Conservation (phyloP, 257 asterid species). For the Solanum dulcamara region DNA sequence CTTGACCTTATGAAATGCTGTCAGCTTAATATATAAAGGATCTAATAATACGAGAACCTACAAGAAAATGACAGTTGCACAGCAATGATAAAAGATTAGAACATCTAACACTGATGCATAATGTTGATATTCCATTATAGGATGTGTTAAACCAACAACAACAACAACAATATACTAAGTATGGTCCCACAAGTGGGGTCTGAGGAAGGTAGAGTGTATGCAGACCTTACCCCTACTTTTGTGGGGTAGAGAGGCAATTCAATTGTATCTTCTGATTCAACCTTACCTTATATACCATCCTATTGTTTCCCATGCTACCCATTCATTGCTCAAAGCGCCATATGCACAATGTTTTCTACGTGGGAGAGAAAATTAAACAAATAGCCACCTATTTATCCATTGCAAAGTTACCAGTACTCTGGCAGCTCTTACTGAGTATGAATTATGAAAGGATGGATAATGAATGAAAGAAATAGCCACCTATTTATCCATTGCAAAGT, state of each 20-base stretch:
- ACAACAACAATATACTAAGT: not conserved
- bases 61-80: not conserved
- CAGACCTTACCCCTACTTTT: not conserved
- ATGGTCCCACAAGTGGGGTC: not conserved
- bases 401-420: not conserved
- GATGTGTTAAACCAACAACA: not conserved
- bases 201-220: not conserved
- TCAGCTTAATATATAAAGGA: not conserved
- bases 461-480: not conserved
- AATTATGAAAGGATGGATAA: not conserved
- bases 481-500: not conserved
- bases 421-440: not conserved
- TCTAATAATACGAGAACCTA: not conserved
- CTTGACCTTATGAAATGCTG: not conserved
- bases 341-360: not conserved
- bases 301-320: not conserved
- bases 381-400: not conserved
- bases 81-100: not conserved
- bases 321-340: not conserved
- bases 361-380: not conserved
- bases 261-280: not conserved
- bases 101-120: not conserved
- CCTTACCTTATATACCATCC: not conserved
- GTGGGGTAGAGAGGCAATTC: not conserved
- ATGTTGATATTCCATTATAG: not conserved